A percentile compares a stretch with the other conserved stretches of the same genome.
These are phyloP conservation scores for Cordyceps fumosorosea DNA, from an alignment of 2,329 filamentous ascomycete genomes.

Conservation along the genomic window DNA sequence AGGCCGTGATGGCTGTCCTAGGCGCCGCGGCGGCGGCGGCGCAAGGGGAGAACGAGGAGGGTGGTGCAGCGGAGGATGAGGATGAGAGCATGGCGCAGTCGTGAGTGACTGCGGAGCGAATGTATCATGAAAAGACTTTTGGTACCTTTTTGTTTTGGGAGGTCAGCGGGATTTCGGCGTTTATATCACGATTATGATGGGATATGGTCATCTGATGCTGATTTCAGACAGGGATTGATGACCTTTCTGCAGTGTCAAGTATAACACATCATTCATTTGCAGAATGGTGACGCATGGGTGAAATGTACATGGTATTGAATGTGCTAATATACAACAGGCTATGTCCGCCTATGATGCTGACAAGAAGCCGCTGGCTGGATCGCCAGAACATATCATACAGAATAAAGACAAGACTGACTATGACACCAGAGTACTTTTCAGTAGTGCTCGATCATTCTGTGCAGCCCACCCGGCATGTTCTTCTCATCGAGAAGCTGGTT, in stretches of 20 bases:
- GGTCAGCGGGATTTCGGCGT: constrained; percentile 4
- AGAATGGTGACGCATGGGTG: neutral
- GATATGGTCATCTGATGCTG: neutral
- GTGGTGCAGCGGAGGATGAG: neutral
- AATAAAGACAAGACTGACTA: neutral
- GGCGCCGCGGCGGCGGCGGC: neutral
- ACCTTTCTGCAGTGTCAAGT: neutral
- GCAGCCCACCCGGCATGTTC: constrained; percentile 17
- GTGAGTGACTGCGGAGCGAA: neutral
- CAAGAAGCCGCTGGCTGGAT: neutral
- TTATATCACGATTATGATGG: neutral
- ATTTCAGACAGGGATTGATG: neutral
- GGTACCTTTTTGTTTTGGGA: neutral
- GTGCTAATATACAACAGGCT: neutral
- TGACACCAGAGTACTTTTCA: neutral
- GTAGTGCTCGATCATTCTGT: constrained; percentile 9
- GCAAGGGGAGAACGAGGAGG: constrained; percentile 2
- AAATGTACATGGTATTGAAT: constrained; percentile 8
- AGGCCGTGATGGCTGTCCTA: constrained; percentile 28
- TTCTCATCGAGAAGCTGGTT: constrained; percentile 29
- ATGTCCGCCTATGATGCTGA: neutral
- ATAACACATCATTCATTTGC: neutral
- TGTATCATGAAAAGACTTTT: neutral
- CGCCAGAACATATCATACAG: neutral
- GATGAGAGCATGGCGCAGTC: constrained; percentile 14